phyloP scores from a whole-genome alignment of 176 grass and related monocot genomes.

The barley (Hordeum vulgare) region MorexV3_pseudomolecules_assembly NC_058519.1:611362917-611363416 shows the following conservation, averaged over 20 bases:
- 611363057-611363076: not conserved
- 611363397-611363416: not conserved
- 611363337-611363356: not conserved
- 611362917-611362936: slow-evolving; percentile 80
- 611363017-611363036: slow-evolving; percentile 52
- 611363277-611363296: not conserved
- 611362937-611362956: slow-evolving; percentile 69
- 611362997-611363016: slow-evolving; percentile 52
- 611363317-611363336: slow-evolving; percentile 9
- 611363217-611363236: not conserved
- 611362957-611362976: slow-evolving; percentile 73
- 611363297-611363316: slow-evolving; percentile 4
- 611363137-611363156: slow-evolving; percentile 53
- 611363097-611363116: not conserved
- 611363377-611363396: not conserved
- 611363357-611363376: not conserved
- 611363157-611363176: slow-evolving; percentile 26
- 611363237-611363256: not conserved
- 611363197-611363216: slow-evolving; percentile 24
- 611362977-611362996: slow-evolving; percentile 59
- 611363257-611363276: not conserved
- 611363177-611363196: slow-evolving; percentile 8
- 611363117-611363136: not conserved
- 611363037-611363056: slow-evolving; percentile 45
- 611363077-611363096: not conserved